Percentiles rank a stretch among this genome's conserved stretches.
Conservation (phyloP, 2,329 filamentous ascomycete genomes). For the Sporothrix humicola region DNA sequence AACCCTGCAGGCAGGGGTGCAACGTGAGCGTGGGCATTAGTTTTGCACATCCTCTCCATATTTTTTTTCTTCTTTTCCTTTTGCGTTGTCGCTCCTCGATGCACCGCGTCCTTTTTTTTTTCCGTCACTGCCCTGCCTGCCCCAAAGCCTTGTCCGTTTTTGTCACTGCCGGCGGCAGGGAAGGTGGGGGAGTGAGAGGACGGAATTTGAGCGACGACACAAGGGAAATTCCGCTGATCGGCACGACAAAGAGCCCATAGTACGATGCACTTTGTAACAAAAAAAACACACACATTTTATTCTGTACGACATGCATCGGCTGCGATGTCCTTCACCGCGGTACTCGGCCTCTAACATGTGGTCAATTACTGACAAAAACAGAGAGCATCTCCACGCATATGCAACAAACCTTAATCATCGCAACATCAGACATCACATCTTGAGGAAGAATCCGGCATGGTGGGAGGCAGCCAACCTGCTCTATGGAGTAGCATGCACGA, state of each 20-base stretch:
- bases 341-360: background rate
- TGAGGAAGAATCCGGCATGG: slow-evolving; percentile 18
- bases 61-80: background rate
- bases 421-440: background rate
- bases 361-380: background rate
- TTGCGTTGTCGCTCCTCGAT: background rate
- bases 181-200: background rate
- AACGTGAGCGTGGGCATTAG: slow-evolving; percentile 18
- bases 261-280: too few species aligned
- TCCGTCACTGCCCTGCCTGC: background rate
- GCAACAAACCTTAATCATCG: background rate
- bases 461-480: slow-evolving; percentile 22
- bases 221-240: slow-evolving; percentile 16
- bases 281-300: background rate
- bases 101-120: background rate
- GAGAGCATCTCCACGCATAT: background rate
- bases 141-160: background rate
- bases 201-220: slow-evolving; percentile 6
- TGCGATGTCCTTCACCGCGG: slow-evolving; percentile 8
- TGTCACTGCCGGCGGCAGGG: background rate
- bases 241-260: background rate
- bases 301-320: background rate
- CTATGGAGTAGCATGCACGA: background rate
- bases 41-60: slow-evolving; percentile 19
- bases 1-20: slow-evolving; percentile 23